Percentiles rank a stretch among this genome's conserved stretches.
Evolutionary conservation across 371 early-diverging fungal genomes (phyloP).

Genomic region (Rhizopus stolonifer): DNA sequence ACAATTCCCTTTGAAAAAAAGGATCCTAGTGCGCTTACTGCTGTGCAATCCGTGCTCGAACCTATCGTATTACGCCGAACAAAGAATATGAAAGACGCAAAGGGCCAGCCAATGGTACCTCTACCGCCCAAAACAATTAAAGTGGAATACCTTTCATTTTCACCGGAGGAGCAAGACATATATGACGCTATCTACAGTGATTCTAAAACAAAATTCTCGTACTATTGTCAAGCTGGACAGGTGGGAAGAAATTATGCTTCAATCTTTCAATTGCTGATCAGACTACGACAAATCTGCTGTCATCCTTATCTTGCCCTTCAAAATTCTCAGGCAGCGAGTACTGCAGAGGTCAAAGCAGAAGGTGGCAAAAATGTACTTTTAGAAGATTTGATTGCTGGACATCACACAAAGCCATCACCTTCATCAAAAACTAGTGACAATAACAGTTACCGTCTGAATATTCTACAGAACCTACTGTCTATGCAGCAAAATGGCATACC

Average conservation of each 20-base stretch:
- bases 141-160: conserved; percentile 61
- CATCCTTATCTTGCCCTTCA: conserved; percentile 58
- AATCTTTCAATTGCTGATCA: conserved; percentile 50
- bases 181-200: conserved; percentile 47
- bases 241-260: conserved; percentile 46
- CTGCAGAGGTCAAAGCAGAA: conserved; percentile 11
- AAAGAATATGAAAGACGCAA: conserved; percentile 54
- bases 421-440: neutral
- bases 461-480: conserved; percentile 36
- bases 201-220: conserved; percentile 46
- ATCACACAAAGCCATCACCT: neutral
- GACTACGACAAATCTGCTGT: conserved; percentile 67
- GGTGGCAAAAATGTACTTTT: conserved; percentile 21
- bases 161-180: conserved; percentile 43
- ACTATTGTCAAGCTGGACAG: conserved; percentile 46
- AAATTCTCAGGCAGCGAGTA: conserved; percentile 16
- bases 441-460: conserved; percentile 34
- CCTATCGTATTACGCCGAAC: conserved; percentile 69
- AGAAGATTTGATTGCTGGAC: conserved; percentile 43
- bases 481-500: conserved; percentile 14
- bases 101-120: conserved; percentile 61
- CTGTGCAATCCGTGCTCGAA: conserved; percentile 67
- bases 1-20: conserved; percentile 64
- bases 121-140: conserved; percentile 61
- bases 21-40: conserved; percentile 54